Percentiles rank a stretch among this genome's conserved stretches.
phyloP scores from a whole-genome alignment of 192 early-diverging fungal species.

The Fimicolochytrium jonesii region DNA sequence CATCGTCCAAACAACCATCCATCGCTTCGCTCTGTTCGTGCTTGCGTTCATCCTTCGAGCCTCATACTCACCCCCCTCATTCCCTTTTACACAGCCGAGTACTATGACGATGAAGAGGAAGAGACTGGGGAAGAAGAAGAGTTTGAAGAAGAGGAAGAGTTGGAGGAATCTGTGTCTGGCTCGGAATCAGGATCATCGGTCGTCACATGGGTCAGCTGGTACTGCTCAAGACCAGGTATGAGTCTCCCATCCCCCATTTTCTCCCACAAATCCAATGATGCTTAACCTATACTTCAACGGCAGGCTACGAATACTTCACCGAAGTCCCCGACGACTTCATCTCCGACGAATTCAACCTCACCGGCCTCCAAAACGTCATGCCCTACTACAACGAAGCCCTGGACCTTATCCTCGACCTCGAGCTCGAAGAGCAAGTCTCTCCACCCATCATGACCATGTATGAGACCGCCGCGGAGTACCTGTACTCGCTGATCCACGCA shows the following conservation, averaged over 20 bases:
- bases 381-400: conserved; percentile 87
- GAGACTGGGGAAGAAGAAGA: too few relatives aligned
- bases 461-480: conserved; percentile 80
- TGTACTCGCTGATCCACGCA: conserved; percentile 93
- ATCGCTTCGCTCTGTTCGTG: too few relatives aligned
- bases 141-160: too few relatives aligned
- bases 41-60: too few relatives aligned
- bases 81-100: too few relatives aligned
- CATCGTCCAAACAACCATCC: too few relatives aligned
- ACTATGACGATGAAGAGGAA: too few relatives aligned
- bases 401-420: conserved; percentile 89
- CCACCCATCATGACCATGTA: conserved; percentile 59
- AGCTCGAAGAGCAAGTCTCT: conserved; percentile 25
- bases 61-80: too few relatives aligned
- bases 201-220: conserved; percentile 58
- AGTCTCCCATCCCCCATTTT: not conserved
- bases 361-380: conserved; percentile 77
- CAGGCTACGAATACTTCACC: conserved; percentile 48
- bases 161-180: too few relatives aligned
- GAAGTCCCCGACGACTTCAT: conserved; percentile 62
- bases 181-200: conserved; percentile 34
- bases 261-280: not conserved
- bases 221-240: conserved; percentile 55
- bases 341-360: conserved; percentile 96
- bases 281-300: not conserved